These are phyloP conservation scores for Aspergillus sp. DNA, from an alignment of 2,329 filamentous ascomycete species.

Conservation along the genomic window DNA sequence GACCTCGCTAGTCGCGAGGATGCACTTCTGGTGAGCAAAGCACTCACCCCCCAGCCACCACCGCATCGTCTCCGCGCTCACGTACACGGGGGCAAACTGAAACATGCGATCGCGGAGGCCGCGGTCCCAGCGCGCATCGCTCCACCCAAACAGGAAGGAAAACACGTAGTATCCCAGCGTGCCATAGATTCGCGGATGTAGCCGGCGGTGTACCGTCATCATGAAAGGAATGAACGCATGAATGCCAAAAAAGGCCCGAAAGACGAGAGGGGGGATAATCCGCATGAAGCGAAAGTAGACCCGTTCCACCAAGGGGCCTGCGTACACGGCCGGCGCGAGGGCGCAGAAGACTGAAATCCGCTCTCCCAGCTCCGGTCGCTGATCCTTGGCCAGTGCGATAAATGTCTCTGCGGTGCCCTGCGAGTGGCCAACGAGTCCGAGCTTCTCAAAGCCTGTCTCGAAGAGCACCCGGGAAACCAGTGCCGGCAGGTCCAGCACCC, in stretches of 20 bases:
- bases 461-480: slow-evolving; percentile 75
- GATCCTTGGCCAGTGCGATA: slow-evolving; percentile 84
- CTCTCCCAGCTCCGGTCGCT: slow-evolving; percentile 79
- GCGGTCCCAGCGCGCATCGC: slow-evolving; percentile 79
- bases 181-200: slow-evolving; percentile 72
- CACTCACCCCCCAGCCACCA: slow-evolving; percentile 94
- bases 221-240: slow-evolving; percentile 93
- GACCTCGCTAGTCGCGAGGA: slow-evolving; percentile 75
- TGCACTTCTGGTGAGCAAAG: slow-evolving; percentile 83
- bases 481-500: slow-evolving; percentile 81
- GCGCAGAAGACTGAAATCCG: slow-evolving; percentile 89
- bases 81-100: slow-evolving; percentile 88
- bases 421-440: slow-evolving; percentile 82
- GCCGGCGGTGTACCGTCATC: slow-evolving; percentile 74
- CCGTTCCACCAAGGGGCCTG: slow-evolving; percentile 80
- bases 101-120: slow-evolving; percentile 80
- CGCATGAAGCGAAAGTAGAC: slow-evolving; percentile 93
- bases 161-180: slow-evolving; percentile 86
- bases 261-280: slow-evolving; percentile 72
- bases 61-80: slow-evolving; percentile 84
- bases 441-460: slow-evolving; percentile 79
- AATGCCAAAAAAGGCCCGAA: slow-evolving; percentile 83
- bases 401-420: slow-evolving; percentile 90
- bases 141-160: slow-evolving; percentile 86
- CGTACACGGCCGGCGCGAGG: slow-evolving; percentile 86